These are phyloP conservation scores for Escallonia rubra DNA, from an alignment of 129 eudicot genomes.

Conservation along the genomic window DNA sequence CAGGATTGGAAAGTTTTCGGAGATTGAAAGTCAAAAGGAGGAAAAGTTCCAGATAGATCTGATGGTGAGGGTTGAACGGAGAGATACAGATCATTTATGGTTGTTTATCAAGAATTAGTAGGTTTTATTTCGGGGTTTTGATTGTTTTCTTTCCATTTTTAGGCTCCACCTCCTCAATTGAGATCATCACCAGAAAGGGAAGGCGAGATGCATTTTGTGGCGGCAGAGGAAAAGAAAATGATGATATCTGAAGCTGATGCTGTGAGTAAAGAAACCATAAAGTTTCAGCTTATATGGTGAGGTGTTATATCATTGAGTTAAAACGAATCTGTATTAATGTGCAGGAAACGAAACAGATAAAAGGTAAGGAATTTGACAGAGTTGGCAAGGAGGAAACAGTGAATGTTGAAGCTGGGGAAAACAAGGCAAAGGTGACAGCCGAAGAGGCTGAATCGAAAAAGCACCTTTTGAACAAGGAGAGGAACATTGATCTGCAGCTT, in stretches of 20 bases:
- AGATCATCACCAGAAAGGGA: slow-evolving; percentile 66
- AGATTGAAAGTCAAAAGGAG: slow-evolving; percentile 37
- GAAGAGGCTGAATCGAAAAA: slow-evolving; percentile 37
- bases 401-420: slow-evolving; percentile 25
- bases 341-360: slow-evolving; percentile 40
- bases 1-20: slow-evolving; percentile 34
- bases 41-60: slow-evolving; percentile 87
- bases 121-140: slow-evolving; percentile 1
- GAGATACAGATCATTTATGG: neutral
- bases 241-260: slow-evolving; percentile 20
- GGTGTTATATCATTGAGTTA: neutral
- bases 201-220: slow-evolving; percentile 16
- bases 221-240: slow-evolving; percentile 30
- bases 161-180: slow-evolving; percentile 96
- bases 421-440: slow-evolving; percentile 18
- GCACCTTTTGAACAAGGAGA: slow-evolving; percentile 30
- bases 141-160: slow-evolving; percentile 11
- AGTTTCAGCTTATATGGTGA: neutral
- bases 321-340: neutral
- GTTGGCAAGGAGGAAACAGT: slow-evolving; percentile 22
- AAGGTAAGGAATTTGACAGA: slow-evolving; percentile 27
- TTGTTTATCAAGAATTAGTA: neutral
- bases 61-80: slow-evolving; percentile 49
- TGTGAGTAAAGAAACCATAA: slow-evolving; percentile 8
- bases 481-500: slow-evolving; percentile 39